Percentiles rank a stretch among this genome's conserved stretches.
These are phyloP conservation scores for Aspergillus sojae DNA, from an alignment of 2,329 filamentous ascomycete genomes.

Conservation along the genomic window DNA sequence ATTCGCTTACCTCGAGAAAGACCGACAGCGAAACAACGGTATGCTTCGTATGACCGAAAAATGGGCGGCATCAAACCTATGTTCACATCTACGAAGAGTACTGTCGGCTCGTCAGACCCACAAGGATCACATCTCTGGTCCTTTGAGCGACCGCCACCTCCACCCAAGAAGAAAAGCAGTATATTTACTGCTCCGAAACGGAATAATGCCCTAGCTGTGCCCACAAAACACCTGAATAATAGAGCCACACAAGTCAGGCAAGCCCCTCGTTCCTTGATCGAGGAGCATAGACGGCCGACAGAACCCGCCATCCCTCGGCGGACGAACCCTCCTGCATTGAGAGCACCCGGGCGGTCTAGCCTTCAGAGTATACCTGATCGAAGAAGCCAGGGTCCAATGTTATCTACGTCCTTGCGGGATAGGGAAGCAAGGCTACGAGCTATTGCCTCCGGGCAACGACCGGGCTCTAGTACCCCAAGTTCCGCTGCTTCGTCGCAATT, in stretches of 20 bases:
- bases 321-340: slow-evolving; percentile 15
- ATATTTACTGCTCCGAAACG: slow-evolving; percentile 41
- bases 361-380: slow-evolving; percentile 3
- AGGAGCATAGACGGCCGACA: slow-evolving; percentile 39
- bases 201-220: slow-evolving; percentile 39
- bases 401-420: slow-evolving; percentile 25
- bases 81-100: slow-evolving; percentile 19
- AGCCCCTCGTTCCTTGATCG: slow-evolving; percentile 46
- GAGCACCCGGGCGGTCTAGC: slow-evolving; percentile 23
- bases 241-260: slow-evolving; percentile 41
- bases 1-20: slow-evolving; percentile 32
- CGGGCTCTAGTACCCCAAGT: slow-evolving; percentile 8
- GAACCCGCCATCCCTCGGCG: slow-evolving; percentile 21
- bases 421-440: slow-evolving; percentile 35
- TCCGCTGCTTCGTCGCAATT: slow-evolving; percentile 6
- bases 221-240: slow-evolving; percentile 45
- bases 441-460: slow-evolving; percentile 30
- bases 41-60: slow-evolving; percentile 34
- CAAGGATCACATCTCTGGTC: slow-evolving; percentile 23
- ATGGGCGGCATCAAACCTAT: slow-evolving; percentile 34
- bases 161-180: slow-evolving; percentile 35
- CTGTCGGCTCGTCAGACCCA: slow-evolving; percentile 15
- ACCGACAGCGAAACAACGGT: slow-evolving; percentile 34
- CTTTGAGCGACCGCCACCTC: slow-evolving; percentile 26
- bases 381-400: slow-evolving; percentile 5